A percentile compares a stretch with the other conserved stretches of the same genome.
Conservation (phyloP, 148 eudicot species). For the Fagopyrum homotropicum region DNA sequence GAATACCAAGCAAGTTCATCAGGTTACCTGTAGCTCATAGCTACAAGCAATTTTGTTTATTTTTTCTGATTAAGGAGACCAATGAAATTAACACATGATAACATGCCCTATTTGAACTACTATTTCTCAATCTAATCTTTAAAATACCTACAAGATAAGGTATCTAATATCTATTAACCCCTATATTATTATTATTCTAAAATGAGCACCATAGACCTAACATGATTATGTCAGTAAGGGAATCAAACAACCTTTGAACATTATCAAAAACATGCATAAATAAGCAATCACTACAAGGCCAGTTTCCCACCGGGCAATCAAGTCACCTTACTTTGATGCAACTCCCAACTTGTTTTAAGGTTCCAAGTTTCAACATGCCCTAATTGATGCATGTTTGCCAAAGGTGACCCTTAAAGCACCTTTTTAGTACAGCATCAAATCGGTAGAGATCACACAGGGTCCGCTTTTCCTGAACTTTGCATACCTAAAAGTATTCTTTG, state of each 20-base stretch:
- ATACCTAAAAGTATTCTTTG: conserved; percentile 10
- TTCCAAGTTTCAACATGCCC: conserved; percentile 15
- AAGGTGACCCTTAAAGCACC: background rate
- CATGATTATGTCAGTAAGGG: background rate
- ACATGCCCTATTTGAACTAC: background rate
- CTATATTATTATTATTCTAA: background rate
- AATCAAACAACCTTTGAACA: conserved; percentile 16
- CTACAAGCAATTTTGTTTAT: background rate
- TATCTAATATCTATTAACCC: background rate
- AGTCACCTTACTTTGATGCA: background rate
- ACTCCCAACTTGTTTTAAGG: background rate
- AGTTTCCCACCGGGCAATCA: conserved; percentile 8
- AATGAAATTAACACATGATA: background rate
- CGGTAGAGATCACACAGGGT: conserved; percentile 16
- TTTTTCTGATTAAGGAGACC: background rate
- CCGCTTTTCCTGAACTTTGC: background rate
- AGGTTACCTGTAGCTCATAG: background rate
- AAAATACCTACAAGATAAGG: background rate
- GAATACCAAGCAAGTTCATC: background rate
- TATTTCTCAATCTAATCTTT: background rate
- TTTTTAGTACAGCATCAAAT: conserved; percentile 23
- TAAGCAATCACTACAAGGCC: conserved; percentile 1
- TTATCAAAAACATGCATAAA: conserved; percentile 13
- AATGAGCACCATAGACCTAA: background rate
- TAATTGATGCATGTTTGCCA: conserved; percentile 18